Percentiles rank a stretch among this genome's conserved stretches.
Evolutionary conservation across 1,139 yeast species (phyloP).

Genomic region (Pichia sp.): DNA sequence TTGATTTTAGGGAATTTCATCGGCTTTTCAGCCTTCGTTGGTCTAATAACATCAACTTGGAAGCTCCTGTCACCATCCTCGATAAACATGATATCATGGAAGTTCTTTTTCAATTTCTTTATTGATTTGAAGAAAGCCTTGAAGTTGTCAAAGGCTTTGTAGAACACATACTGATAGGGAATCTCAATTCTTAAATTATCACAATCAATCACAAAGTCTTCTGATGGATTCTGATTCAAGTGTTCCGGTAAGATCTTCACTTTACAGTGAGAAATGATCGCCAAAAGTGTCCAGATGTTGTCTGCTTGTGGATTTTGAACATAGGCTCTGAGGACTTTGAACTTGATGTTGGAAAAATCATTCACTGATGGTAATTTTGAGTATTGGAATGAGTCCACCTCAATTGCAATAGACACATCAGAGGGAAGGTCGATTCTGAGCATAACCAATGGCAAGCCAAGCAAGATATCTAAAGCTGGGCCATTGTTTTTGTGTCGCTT

Average conservation of each 20-base stretch:
- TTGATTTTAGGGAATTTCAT: conserved; percentile 45
- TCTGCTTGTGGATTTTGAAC: conserved; percentile 22
- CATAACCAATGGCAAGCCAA: conserved; percentile 21
- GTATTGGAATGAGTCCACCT: conserved; percentile 21
- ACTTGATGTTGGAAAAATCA: conserved; percentile 11
- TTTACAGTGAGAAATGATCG: conserved; percentile 17
- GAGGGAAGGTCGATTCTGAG: conserved; percentile 21
- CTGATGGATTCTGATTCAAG: conserved; percentile 6
- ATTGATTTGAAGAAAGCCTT: conserved; percentile 50
- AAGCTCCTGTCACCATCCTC: conserved; percentile 28
- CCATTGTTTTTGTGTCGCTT: not conserved
- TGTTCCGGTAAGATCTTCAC: conserved; percentile 9
- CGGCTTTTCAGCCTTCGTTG: conserved; percentile 27
- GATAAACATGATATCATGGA: conserved; percentile 32
- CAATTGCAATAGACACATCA: conserved; percentile 21
- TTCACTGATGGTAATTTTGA: conserved; percentile 11
- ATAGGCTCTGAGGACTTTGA: conserved; percentile 23
- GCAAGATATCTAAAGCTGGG: conserved; percentile 8
- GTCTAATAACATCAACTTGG: conserved; percentile 24
- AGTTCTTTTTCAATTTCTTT: conserved; percentile 45
- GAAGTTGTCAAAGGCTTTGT: conserved; percentile 55
- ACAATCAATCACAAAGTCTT: conserved; percentile 13
- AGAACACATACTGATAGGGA: conserved; percentile 32
- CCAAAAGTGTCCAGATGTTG: conserved; percentile 22
- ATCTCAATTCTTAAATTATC: conserved; percentile 25